These are phyloP conservation scores for Serendipita sp. DNA, from an alignment of 768 basidiomycete genomes.

Conservation along the genomic window DNA sequence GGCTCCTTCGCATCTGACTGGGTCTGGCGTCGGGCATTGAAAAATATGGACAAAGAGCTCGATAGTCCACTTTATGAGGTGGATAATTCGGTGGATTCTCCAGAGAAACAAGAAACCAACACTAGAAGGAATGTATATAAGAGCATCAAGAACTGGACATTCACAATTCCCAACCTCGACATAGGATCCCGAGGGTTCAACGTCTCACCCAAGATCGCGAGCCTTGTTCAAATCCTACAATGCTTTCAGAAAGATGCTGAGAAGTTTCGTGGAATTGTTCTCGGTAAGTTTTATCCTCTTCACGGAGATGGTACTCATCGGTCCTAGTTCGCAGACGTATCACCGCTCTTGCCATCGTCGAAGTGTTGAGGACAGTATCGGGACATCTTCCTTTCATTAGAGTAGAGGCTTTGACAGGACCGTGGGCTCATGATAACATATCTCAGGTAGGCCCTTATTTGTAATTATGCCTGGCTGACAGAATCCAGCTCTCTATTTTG, in stretches of 20 bases:
- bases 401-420: slow-evolving; percentile 31
- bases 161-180: slow-evolving; percentile 47
- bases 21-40: slow-evolving; percentile 44
- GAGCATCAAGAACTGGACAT: slow-evolving; percentile 43
- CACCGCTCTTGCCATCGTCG: slow-evolving; percentile 41
- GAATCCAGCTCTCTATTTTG: slow-evolving; percentile 30
- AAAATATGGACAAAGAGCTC: slow-evolving; percentile 20
- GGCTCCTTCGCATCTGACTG: slow-evolving; percentile 57
- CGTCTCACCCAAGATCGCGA: slow-evolving; percentile 49
- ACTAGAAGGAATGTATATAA: slow-evolving; percentile 6
- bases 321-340: slow-evolving; percentile 35
- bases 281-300: slow-evolving; percentile 30
- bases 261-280: slow-evolving; percentile 46
- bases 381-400: slow-evolving; percentile 40
- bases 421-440: slow-evolving; percentile 15
- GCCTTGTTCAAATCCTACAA: slow-evolving; percentile 42
- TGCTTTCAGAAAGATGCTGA: slow-evolving; percentile 38
- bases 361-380: slow-evolving; percentile 39
- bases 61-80: slow-evolving; percentile 17
- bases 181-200: slow-evolving; percentile 43
- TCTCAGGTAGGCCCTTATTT: slow-evolving; percentile 11
- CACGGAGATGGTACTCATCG: neutral
- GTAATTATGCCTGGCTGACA: slow-evolving; percentile 14
- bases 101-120: slow-evolving; percentile 4
- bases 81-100: slow-evolving; percentile 18